Base-by-base conservation (phyloP, 1,139 yeast species). In the Scheffersomyces illinoinensis region DNA sequence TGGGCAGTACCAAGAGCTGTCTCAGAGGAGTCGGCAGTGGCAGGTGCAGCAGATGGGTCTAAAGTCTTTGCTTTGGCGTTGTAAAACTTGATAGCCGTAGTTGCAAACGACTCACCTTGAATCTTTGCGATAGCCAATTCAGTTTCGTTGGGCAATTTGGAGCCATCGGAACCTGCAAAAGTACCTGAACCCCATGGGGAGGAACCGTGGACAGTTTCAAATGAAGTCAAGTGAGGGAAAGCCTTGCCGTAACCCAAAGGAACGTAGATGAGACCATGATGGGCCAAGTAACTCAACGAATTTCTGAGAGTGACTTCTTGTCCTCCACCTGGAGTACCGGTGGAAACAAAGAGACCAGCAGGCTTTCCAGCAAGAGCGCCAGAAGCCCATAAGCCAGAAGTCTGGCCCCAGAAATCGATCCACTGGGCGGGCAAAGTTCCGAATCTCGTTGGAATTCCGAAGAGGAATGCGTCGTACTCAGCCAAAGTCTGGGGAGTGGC, bases 111-210 rank as follows among this genome's bases (percentile, higher is more conserved):
- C 53, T 73, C 69, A 70, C 85, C 86, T 67, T 83, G 86, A 53
- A 61, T 61, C n/a, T 58, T 59, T 33, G 83, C 84, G 53, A 79
- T 63, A 56, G 72, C 70, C 67, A 73, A 68, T 65, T 83, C 87
- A 53, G 74, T 63, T 54, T 71, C 75, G 56, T 75, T 61, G 26
- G 84, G 80, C 60, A 70, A 73, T 75, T 83, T 79, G 17, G 84
- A 75, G 56, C 86, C 86, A 66, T 81, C 85, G 26, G 74, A 62
- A 57, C 80, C 84, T 50, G 87, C 85, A 61, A 73, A 70, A 19
- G 82, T 70, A 62, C 85, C 85, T 23, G 86, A 79, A 68, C 86
- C 86, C 77, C 81, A 83, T 46, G 86, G 77, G 57, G 84, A 73
- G 59, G 79, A 79, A 63, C 86, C 86, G 60, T 78, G 83, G 52